Base-by-base conservation (phyloP, 306 rosid genomes). In the Trifolium subterraneum region DNA sequence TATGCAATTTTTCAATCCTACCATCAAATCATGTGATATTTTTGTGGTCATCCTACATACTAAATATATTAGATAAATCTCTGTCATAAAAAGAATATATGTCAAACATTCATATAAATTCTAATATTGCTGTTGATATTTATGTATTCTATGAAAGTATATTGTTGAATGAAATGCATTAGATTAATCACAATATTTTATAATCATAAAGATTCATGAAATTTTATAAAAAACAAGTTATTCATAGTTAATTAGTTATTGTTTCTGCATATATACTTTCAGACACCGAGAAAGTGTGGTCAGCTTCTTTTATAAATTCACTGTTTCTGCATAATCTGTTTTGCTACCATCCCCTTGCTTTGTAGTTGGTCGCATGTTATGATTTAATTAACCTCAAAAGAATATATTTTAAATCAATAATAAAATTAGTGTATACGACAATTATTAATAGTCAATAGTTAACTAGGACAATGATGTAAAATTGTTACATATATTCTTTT, bases 261-360 rank as follows among this genome's bases (percentile, higher is more conserved):
- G 22, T 22, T 31, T 55, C 11, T 27, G 9, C 25, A 52, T 52
- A 52, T 5, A 20, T 20, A 4, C 31, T 20, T 52, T 18, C 60
- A 54, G 10, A 54, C 9, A 54, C 14, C 2, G 60, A 54, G 16
- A 27, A 12, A 29, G 39, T 27, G 64, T 15, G 10, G 18, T 64
- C 10, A 25, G 12, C 66, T 61, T 35, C 58, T 39, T 79, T 60
- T 22, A 23, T 67, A 20, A 20, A 45, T 18, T 59, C 58, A 20
- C 45, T 62, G 44, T 42, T 18, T 35, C 23, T 60, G 23, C 70
- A 29, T 74, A 20, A 70, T 44, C 9, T 70, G 33, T 36, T 58
- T 58, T 11, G 64, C 36, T 58, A 23, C 36, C 16, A 4, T 58
- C 4, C 4, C 64, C 64, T 2, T 55, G 29, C 16, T 29, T 7